Evolutionary conservation across 495 filamentous ascomycete genomes (phyloP).

Genomic region (Tuber melanosporum): DNA sequence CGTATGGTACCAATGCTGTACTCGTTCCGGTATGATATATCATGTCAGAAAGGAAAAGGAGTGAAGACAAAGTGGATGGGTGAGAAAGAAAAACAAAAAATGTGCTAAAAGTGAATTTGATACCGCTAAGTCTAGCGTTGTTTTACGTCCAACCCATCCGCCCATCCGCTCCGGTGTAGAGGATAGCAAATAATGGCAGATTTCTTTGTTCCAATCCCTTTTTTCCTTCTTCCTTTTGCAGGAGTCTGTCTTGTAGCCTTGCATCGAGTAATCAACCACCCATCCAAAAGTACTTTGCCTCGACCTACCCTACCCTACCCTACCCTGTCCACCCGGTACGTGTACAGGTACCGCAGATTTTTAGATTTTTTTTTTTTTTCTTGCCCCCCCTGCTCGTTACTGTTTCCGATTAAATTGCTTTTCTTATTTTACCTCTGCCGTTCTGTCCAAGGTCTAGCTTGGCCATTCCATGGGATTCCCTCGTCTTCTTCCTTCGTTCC

Average conservation of each 20-base stretch:
- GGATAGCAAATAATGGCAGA: not conserved
- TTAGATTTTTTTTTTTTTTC: not conserved
- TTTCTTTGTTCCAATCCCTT: not conserved
- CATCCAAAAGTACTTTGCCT: not conserved
- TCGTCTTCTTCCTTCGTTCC: not conserved
- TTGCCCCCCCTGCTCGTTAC: not conserved
- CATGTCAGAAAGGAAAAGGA: not conserved
- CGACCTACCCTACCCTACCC: not conserved
- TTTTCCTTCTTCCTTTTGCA: too few species aligned
- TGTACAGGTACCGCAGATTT: not conserved
- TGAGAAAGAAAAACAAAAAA: not conserved
- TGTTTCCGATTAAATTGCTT: not conserved
- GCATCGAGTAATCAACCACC: not conserved
- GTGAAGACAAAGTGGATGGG: too few species aligned
- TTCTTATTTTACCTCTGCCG: not conserved
- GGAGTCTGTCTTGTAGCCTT: not conserved
- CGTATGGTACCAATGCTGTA: too few species aligned
- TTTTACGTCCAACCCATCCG: not conserved
- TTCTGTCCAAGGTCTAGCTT: not conserved
- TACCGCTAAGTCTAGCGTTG: not conserved
- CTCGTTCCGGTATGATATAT: too few species aligned
- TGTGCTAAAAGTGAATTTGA: not conserved
- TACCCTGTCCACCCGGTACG: not conserved
- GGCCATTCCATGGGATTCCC: not conserved
- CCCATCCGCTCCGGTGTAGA: not conserved